Conservation (phyloP, 1,139 yeast genomes). For the Candida sp. region DNA sequence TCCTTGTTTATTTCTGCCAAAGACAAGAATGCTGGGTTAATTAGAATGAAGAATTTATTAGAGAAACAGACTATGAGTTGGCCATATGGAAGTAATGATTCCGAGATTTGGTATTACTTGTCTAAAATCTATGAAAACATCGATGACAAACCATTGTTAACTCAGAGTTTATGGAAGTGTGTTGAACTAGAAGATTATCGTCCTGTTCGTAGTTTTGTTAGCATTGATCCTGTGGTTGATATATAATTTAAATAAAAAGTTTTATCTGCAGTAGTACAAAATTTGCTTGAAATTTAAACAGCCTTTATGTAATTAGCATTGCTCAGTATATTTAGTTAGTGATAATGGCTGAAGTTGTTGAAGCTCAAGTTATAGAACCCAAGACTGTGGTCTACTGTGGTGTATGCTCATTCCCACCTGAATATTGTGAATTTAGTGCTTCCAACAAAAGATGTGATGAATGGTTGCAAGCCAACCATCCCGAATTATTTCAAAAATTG, state of each 20-base stretch:
- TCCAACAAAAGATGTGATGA: constrained; percentile 77
- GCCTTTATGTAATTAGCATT: background rate
- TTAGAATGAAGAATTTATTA: constrained; percentile 60
- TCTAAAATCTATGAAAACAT: constrained; percentile 62
- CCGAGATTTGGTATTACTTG: constrained; percentile 76
- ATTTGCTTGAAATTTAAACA: background rate
- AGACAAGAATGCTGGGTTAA: constrained; percentile 63
- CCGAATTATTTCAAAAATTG: constrained; percentile 53
- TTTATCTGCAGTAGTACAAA: background rate
- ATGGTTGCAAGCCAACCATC: constrained; percentile 67
- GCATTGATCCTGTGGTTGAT: constrained; percentile 15
- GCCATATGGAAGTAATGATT: constrained; percentile 53
- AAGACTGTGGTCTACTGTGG: constrained; percentile 67
- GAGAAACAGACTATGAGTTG: constrained; percentile 47
- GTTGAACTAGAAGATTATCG: constrained; percentile 64
- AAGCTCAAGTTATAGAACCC: constrained; percentile 19
- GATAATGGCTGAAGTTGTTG: constrained; percentile 28
- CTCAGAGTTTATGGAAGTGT: constrained; percentile 60
- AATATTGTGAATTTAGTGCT: constrained; percentile 92
- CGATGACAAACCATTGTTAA: constrained; percentile 53
- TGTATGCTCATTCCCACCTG: constrained; percentile 85
- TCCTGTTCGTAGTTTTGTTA: constrained; percentile 51
- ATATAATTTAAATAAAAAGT: background rate
- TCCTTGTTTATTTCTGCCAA: constrained; percentile 40
- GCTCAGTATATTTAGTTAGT: background rate